Evolutionary conservation across 2,329 filamentous ascomycete species (phyloP).

Genomic region (Aspergillus arachidicola): DNA sequence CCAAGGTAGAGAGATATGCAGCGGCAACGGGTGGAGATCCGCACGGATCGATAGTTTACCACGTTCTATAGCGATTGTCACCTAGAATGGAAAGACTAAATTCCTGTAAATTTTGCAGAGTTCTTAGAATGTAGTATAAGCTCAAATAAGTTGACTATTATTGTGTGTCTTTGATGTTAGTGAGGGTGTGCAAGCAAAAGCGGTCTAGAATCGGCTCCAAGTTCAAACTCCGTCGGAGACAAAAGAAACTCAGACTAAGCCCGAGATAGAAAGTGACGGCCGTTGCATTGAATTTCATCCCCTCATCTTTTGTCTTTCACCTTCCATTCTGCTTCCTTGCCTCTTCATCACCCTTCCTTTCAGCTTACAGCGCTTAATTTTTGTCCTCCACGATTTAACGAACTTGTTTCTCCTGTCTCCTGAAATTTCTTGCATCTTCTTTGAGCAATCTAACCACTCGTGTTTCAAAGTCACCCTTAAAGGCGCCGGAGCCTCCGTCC

Average conservation of each 20-base stretch:
- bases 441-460: background rate
- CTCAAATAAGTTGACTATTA: background rate
- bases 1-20: conserved; percentile 32
- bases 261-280: background rate
- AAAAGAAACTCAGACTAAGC: background rate
- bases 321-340: background rate
- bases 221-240: background rate
- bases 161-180: background rate
- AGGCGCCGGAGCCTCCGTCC: background rate
- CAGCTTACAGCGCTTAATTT: background rate
- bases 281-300: conserved; percentile 2
- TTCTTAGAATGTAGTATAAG: background rate
- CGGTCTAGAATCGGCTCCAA: conserved; percentile 4
- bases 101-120: background rate
- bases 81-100: background rate
- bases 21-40: background rate
- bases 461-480: background rate
- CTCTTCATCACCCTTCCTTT: background rate
- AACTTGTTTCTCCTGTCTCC: background rate
- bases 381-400: background rate
- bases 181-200: background rate
- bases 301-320: conserved; percentile 4
- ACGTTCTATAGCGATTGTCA: background rate
- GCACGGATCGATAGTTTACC: background rate
- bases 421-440: background rate